Evolutionary conservation across 2,329 filamentous ascomycete species (phyloP).

Genomic region (Ceratocystis variospora): DNA sequence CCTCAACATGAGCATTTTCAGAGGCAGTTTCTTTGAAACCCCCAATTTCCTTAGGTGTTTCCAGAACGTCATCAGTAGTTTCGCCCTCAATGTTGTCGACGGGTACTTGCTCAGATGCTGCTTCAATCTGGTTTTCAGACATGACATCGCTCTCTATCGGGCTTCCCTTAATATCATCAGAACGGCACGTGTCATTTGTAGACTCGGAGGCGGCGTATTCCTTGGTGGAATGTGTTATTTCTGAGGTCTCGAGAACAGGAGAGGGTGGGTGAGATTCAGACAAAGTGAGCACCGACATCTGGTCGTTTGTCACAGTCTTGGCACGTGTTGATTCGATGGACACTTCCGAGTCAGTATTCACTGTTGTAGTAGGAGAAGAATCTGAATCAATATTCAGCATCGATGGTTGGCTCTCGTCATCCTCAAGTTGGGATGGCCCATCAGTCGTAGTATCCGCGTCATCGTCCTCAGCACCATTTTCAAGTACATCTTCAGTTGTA

Average conservation of each 20-base stretch:
- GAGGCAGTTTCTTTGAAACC: slow-evolving; percentile 12
- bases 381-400: slow-evolving; percentile 27
- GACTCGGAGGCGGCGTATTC: slow-evolving; percentile 51
- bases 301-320: slow-evolving; percentile 30
- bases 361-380: slow-evolving; percentile 5
- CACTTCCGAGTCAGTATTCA: slow-evolving; percentile 40
- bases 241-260: slow-evolving; percentile 39
- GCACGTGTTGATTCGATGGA: slow-evolving; percentile 35
- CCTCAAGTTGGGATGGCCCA: slow-evolving; percentile 21
- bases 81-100: slow-evolving; percentile 14
- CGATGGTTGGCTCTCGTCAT: slow-evolving; percentile 25
- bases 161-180: slow-evolving; percentile 27
- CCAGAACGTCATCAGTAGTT: not conserved
- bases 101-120: not conserved
- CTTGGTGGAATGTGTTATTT: slow-evolving; percentile 45
- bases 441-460: slow-evolving; percentile 22
- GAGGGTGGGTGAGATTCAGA: slow-evolving; percentile 46
- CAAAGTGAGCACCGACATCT: slow-evolving; percentile 34
- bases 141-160: not conserved
- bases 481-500: not conserved
- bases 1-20: not conserved
- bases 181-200: slow-evolving; percentile 44
- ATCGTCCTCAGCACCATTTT: slow-evolving; percentile 18
- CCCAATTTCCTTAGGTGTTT: slow-evolving; percentile 2
- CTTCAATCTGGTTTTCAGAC: not conserved